These are phyloP conservation scores for Saccharomyces hybrid DNA, from an alignment of 1,139 yeast genomes.

Conservation along the genomic window DNA sequence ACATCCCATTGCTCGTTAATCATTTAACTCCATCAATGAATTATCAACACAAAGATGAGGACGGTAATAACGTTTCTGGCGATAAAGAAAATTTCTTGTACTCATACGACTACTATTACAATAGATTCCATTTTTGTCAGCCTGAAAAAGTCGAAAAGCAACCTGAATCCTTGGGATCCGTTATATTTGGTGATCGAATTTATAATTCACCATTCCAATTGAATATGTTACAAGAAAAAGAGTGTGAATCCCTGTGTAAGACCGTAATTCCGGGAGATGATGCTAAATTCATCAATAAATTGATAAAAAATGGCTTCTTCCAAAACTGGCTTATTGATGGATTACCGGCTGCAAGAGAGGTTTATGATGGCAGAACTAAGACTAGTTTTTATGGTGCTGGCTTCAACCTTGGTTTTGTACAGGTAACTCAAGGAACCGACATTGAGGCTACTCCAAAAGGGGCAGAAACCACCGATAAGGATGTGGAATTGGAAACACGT, in stretches of 20 bases:
- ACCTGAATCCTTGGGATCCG: conserved; percentile 85
- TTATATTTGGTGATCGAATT: conserved; percentile 90
- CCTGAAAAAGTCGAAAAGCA: conserved; percentile 61
- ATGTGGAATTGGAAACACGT: conserved; percentile 11
- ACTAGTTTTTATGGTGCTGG: conserved; percentile 68
- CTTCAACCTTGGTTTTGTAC: conserved; percentile 68
- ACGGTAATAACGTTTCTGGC: conserved; percentile 35
- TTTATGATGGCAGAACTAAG: conserved; percentile 48
- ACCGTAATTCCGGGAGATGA: conserved; percentile 53
- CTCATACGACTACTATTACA: conserved; percentile 80
- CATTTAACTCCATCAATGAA: conserved; percentile 77
- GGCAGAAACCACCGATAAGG: conserved; percentile 6
- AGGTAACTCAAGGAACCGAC: conserved; percentile 17
- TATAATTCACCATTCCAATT: conserved; percentile 85
- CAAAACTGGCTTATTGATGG: conserved; percentile 95
- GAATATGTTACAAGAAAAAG: conserved; percentile 62
- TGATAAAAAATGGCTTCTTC: conserved; percentile 73
- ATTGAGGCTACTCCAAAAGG: not conserved
- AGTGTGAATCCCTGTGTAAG: conserved; percentile 60
- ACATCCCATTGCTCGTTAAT: conserved; percentile 73
- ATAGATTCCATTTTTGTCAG: conserved; percentile 72
- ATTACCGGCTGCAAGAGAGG: conserved; percentile 72
- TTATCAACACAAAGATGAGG: conserved; percentile 31
- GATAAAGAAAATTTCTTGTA: conserved; percentile 46
- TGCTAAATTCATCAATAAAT: conserved; percentile 63